Conservation (phyloP, 2,329 filamentous ascomycete species). For the Botryotinia calthae region DNA sequence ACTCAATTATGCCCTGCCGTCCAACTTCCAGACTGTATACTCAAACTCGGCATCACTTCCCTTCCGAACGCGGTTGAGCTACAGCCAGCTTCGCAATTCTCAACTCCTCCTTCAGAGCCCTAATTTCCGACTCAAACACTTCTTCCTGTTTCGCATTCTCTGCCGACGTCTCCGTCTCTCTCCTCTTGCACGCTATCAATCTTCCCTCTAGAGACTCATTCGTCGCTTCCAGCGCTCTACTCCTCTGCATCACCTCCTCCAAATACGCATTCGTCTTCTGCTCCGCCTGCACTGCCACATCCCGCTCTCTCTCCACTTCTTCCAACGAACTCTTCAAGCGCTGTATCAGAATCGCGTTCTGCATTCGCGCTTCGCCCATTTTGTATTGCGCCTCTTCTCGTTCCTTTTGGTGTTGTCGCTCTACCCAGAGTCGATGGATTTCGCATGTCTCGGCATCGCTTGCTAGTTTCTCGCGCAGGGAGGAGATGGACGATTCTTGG, state of each 20-base stretch:
- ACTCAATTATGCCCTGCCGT: rapidly evolving
- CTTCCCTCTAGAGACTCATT: not conserved
- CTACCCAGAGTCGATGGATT: rapidly evolving
- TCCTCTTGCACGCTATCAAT: not conserved
- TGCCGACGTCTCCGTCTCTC: not conserved
- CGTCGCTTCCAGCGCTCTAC: not conserved
- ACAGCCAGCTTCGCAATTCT: not conserved
- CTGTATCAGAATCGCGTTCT: not conserved
- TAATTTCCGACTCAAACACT: not conserved
- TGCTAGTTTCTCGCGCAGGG: rapidly evolving
- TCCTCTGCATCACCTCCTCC: not conserved
- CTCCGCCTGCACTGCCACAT: not conserved
- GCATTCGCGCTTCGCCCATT: rapidly evolving
- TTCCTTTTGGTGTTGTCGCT: not conserved
- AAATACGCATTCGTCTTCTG: no score
- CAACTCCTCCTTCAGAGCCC: not conserved
- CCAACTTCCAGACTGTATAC: not conserved
- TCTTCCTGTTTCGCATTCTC: not conserved
- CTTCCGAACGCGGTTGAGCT: not conserved
- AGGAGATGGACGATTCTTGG: not conserved
- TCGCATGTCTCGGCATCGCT: not conserved
- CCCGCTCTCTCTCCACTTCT: not conserved
- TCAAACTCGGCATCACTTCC: not conserved
- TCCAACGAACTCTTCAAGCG: not conserved
- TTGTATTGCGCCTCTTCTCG: not conserved